Base-by-base conservation (phyloP, 1,284 basidiomycete species). In the Apiotrichum sp. region DNA sequence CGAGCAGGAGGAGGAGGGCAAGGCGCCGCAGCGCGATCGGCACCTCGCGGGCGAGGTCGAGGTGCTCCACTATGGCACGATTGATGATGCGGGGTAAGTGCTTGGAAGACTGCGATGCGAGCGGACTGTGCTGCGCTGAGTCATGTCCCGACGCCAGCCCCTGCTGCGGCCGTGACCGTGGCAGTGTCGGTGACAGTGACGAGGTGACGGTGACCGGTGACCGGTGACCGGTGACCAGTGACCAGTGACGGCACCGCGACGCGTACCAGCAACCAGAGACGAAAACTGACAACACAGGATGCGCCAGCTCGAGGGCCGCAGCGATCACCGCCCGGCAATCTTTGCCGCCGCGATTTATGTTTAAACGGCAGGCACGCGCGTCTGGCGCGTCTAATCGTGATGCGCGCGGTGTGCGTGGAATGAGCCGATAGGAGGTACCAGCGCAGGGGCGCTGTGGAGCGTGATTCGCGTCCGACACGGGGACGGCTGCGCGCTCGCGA, bases 301-400 rank as follows among this genome's bases (percentile, higher is more conserved):
- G 74, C 66, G 73, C 54, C 59, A 56, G 50, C 59, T 76, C 22
- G 74, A 76, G 58, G 74, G 74, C 11, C 63, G 57, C 16, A 72
- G 70, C 35, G 75, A 77, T 58, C 75, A 77, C 65, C 64, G 74
- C 42, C 75, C 75, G 8, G 72, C 73, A 1, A 74, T 77, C 46
- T 77, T 77, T 53, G 57, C 72, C 0, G 73, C 69, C 0, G 74
- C 73, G 0, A 68, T 77, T 29, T 77, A 74, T 48, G 60, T 75
- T 10, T 69, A 57, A 31, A 36, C 36, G 14, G 13, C 4, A 11
- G 3, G 49, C 40, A 33, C 31, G 36, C 47, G 34, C 4, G 16
- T 38, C n/a, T 14, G 9, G 47, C n/a, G 36, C 36, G 9, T 38
- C 36, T 13, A 38, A 8, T 8, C 36, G 36, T 13, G 36, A 8